phyloP scores from a whole-genome alignment of 345 rosid genomes.

The Microcos paniculata region DNA sequence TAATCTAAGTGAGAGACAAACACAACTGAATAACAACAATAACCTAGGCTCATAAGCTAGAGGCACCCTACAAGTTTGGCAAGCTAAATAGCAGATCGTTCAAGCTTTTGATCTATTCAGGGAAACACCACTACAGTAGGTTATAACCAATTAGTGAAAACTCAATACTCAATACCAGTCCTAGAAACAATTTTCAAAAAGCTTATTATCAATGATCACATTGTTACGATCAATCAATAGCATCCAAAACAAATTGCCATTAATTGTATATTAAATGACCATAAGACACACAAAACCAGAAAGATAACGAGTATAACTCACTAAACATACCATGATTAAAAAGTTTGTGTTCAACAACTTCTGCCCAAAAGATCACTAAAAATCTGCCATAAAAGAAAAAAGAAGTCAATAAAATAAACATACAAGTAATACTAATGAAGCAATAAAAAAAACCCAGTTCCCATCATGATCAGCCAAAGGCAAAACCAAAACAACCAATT shows the following conservation, averaged over 20 bases:
- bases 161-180: background rate
- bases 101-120: background rate
- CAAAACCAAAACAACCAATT: background rate
- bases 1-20: background rate
- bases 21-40: background rate
- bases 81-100: background rate
- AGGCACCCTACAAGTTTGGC: background rate
- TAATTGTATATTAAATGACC: background rate
- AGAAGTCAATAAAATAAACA: slow-evolving; percentile 3
- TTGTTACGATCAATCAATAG: slow-evolving; percentile 11
- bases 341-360: background rate
- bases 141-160: background rate
- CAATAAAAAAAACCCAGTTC: slow-evolving; percentile 3
- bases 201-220: slow-evolving; percentile 8
- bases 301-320: background rate
- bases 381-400: slow-evolving; percentile 18
- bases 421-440: background rate
- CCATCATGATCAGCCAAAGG: slow-evolving; percentile 11
- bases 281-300: slow-evolving; percentile 3
- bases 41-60: background rate
- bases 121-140: background rate
- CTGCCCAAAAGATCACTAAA: background rate
- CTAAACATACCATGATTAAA: slow-evolving; percentile 25
- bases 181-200: slow-evolving; percentile 26
- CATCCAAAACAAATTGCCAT: background rate